A percentile compares a stretch with the other conserved stretches of the same genome.
phyloP scores from a whole-genome alignment of 1,284 basidiomycete species.

The Lentinus polychrous region DNA sequence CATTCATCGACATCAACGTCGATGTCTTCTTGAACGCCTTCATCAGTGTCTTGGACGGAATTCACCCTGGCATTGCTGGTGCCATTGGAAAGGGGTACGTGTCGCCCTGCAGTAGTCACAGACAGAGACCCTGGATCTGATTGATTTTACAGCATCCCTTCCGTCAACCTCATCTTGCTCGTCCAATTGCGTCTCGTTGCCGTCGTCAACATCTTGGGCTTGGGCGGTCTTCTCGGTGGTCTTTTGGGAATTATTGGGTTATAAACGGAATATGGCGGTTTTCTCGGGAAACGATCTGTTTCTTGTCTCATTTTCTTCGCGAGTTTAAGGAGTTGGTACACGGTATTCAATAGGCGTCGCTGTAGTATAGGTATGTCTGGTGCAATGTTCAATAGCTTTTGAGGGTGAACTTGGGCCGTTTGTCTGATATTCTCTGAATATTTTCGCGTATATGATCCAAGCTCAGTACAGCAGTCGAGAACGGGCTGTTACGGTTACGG shows the following conservation, averaged over 20 bases:
- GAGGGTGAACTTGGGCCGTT: no score
- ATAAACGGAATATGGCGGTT: neutral
- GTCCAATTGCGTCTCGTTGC: slow-evolving; percentile 3
- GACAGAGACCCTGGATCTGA: neutral
- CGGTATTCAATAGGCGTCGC: no score
- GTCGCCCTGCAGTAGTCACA: neutral
- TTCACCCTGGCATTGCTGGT: neutral
- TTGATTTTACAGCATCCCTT: neutral
- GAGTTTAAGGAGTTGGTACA: no score
- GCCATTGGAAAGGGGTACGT: slow-evolving; percentile 4
- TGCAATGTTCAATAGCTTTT: no score
- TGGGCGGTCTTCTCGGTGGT: slow-evolving; percentile 6
- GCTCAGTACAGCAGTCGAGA: no score
- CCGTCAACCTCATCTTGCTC: neutral
- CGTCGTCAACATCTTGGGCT: slow-evolving; percentile 3
- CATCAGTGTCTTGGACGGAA: slow-evolving; percentile 2
- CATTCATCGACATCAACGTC: slow-evolving; percentile 1
- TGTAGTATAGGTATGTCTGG: no score
- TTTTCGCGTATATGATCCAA: no score
- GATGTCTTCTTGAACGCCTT: slow-evolving; percentile 6
- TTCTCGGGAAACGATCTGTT: no score
- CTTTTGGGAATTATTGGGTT: slow-evolving; percentile 5
- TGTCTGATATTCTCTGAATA: no score
- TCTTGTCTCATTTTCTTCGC: no score
- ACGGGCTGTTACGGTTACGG: no score